Conservation (phyloP, 352 stramenopile genomes). For the Halophytophthora batemanensis region DNA sequence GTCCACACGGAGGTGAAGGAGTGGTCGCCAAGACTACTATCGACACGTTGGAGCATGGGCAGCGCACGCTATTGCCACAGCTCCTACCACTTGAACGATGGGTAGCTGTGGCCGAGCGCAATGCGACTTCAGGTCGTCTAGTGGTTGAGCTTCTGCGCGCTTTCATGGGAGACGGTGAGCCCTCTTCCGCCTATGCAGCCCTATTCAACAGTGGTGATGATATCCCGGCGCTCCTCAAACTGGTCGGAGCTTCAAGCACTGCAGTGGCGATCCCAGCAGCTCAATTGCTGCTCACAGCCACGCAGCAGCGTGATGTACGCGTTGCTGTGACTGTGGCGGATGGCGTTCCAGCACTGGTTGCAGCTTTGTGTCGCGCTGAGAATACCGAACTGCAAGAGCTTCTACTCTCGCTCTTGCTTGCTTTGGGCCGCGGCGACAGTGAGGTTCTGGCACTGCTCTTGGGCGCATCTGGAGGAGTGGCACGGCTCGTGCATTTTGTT, state of each 20-base stretch:
- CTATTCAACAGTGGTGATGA: conserved; percentile 58
- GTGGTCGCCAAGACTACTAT: neutral
- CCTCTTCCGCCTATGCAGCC: conserved; percentile 15
- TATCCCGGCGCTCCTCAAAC: conserved; percentile 44
- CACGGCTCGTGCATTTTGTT: conserved; percentile 43
- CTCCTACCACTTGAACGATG: conserved; percentile 56
- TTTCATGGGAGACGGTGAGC: conserved; percentile 33
- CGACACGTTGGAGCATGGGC: conserved; percentile 22
- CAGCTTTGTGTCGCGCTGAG: conserved; percentile 32
- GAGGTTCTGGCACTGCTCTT: conserved; percentile 69
- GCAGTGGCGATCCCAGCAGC: conserved; percentile 43
- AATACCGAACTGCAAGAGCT: conserved; percentile 42
- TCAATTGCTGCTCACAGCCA: conserved; percentile 37
- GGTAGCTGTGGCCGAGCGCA: conserved; percentile 29
- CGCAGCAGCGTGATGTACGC: conserved; percentile 49
- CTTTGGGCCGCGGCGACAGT: conserved; percentile 46
- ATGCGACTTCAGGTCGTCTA: conserved; percentile 32
- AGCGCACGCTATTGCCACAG: conserved; percentile 40
- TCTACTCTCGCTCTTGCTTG: conserved; percentile 40
- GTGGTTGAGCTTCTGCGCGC: conserved; percentile 54
- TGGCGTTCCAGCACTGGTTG: conserved; percentile 55
- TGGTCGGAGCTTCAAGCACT: conserved; percentile 27
- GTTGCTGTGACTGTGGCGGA: conserved; percentile 72
- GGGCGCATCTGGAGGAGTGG: conserved; percentile 35
- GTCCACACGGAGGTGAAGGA: conserved; percentile 16